Base-by-base conservation (phyloP, 768 basidiomycete genomes). In the Pleurotus platypus region DNA sequence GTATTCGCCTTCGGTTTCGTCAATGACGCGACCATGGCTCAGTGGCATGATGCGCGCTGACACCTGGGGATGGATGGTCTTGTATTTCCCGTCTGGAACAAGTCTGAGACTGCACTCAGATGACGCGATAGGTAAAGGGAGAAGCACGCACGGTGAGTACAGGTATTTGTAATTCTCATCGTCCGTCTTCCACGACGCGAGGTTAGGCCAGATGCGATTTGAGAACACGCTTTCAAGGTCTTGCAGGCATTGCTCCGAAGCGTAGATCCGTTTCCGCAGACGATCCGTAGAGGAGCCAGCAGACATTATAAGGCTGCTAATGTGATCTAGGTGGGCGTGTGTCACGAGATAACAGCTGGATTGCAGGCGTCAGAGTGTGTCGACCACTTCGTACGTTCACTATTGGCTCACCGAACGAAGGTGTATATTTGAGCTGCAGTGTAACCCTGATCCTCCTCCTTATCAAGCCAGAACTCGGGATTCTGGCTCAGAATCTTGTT, bases 311-410 rank as follows among this genome's bases (percentile, higher is more conserved):
- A 97, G 78, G 40, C 92, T 86, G 59, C 81, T 83, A 63, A 92
- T 80, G 69, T 98, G 95, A 72, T 98, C 95, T 24, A 98, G 72
- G 70, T 98, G 95, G 0, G 90, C 87, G 66, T 96, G 94, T 4
- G 90, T 89, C 62, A 97, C 76, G 58, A 95, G 77, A 65, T 90
- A 96, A 61, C 85, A 90, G 60, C 92, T 94, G 66, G 20, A 60
- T 43, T n/a, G 30, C 13, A 57, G 27, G 38, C 30, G 30, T 35
- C 30, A 35, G 30, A 58, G 45, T 49, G 37, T 49, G 37, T 57
- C 27, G 20, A 38, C 15, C 43, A 43, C 22, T 38, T 39, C 42
- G 54, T 35, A 27, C 46, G 46, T 38, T 58, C 26, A 35, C n/a
- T 40, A 20, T 22, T 53, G 27, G 58, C 76, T 60, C 43, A 85